Evolutionary conservation across 2,329 filamentous ascomycete genomes (phyloP), one percentile per base, ranked within the genome.

Genomic region (Rachicladosporium sp.): DNA sequence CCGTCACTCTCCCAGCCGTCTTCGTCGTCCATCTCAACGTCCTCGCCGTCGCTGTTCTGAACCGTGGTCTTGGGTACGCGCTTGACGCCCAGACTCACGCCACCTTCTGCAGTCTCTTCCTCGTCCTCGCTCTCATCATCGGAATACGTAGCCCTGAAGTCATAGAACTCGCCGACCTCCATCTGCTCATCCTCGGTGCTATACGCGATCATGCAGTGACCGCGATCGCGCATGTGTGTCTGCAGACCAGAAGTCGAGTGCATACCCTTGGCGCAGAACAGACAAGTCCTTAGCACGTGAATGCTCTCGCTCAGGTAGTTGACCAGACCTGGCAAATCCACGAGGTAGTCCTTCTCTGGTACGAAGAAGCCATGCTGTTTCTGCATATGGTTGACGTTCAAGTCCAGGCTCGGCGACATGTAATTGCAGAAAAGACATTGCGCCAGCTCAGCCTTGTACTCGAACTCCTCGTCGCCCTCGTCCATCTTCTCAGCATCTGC

Each of bases 1-100:
- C 81, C 87, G 58, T 96, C 91, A 1, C 88, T 95, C 64, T 98
- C 91, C 89, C 91, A 96, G 33, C 85, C 87, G 33, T 89, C 86
- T 4, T 80, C 72, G n/a, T 72, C 74, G 5, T 61, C 66, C 29
- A 66, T 65, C 10, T 60, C 63, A 29, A 73, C 73, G n/a, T 75
- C 67, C 41, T 76, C 64, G 34, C 69, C 69, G 31, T 69, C 68
- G 4, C 68, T 58, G 55, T 71, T 57, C 19, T 58, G 56, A 4
- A 60, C 57, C 30, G 61, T 62, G 3, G 59, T 58, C 53, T 65
- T 68, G n/a, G 52, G 59, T 4, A 63, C 57, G 31, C 80, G 73
- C 52, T 70, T 73, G 10, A 70, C 71, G 6, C 80, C 80, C 8
- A 87, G 69, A 59, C 83, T 89, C 44, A 81, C 79, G 10, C 82